A percentile compares a stretch with the other conserved stretches of the same genome.
phyloP scores from a whole-genome alignment of 2,329 filamentous ascomycete species.

The Aspergillus ochraceoroseus region DNA sequence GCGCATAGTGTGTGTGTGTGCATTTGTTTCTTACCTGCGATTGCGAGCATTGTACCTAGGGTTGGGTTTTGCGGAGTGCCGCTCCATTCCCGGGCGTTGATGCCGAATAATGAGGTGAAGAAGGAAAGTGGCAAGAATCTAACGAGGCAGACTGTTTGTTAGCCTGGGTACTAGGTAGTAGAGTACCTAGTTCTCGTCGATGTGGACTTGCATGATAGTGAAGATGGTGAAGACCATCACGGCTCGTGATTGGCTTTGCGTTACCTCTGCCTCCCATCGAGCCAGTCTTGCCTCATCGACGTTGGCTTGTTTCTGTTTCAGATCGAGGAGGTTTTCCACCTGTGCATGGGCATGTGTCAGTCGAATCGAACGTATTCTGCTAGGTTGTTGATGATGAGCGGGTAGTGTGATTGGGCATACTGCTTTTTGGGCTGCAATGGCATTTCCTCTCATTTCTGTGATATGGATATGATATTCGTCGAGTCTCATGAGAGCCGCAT shows the following conservation, averaged over 20 bases:
- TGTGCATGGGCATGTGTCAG: too few relatives aligned
- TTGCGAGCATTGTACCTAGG: constrained; percentile 25
- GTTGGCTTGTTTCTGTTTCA: constrained; percentile 63
- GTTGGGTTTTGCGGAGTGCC: constrained; percentile 41
- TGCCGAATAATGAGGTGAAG: constrained; percentile 61
- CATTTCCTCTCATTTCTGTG: constrained; percentile 56
- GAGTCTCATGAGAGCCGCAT: constrained; percentile 50
- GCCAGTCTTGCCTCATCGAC: constrained; percentile 62
- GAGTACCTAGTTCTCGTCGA: too few relatives aligned
- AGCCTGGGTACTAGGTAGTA: background rate
- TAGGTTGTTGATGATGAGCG: too few relatives aligned
- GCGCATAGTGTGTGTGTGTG: background rate
- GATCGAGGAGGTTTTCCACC: constrained; percentile 62
- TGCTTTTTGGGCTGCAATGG: constrained; percentile 55
- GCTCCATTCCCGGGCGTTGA: constrained; percentile 61
- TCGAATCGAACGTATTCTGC: too few relatives aligned
- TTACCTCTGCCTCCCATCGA: constrained; percentile 58
- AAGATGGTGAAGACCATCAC: constrained; percentile 58
- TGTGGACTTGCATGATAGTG: constrained; percentile 51
- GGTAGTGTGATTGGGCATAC: too few relatives aligned
- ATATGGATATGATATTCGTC: constrained; percentile 54
- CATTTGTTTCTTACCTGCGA: constrained; percentile 24
- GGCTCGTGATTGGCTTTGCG: constrained; percentile 57
- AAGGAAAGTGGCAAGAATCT: constrained; percentile 59
- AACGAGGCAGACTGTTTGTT: too few relatives aligned